Evolutionary conservation across 306 rosid genomes (phyloP), one percentile per base, ranked within the genome.

Genomic region (Vicia faba): DNA sequence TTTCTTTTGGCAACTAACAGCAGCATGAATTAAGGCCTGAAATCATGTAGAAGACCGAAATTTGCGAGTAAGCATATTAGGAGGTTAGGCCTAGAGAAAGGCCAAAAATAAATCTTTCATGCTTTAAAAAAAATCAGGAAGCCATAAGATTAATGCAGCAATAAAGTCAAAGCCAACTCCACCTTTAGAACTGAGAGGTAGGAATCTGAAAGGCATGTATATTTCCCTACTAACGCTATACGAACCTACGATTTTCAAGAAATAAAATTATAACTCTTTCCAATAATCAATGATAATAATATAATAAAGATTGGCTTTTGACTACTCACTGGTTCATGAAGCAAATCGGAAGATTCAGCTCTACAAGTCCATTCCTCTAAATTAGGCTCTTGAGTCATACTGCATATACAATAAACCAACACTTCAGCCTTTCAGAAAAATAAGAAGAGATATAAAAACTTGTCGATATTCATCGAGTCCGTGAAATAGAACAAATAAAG

Each of bases 101-200:
- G 64, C 19, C 25, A 55, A 28, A 44, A 28, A 16, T 29, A 35
- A 3, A 12, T 44, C n/a, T 44, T 44, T 44, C 18, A 44, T 8
- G 41, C 23, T 44, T 6, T 31, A 43, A 39, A 15, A 68, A 44
- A 13, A 25, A 26, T 20, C 29, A 23, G 8, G 59, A 72, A 66
- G 23, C 12, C 23, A 43, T 7, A 38, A 8, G 18, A 59, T 7
- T 31, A 12, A 36, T 49, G 54, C 53, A 56, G 54, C 28, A 33
- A 66, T 57, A 15, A 56, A 49, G 33, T 61, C 40, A 65, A 19
- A 56, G 58, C 26, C 43, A 45, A 40, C 72, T 61, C 57, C 38
- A 95, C 99, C 96, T 90, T 95, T 38, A 67, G 66, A n/a, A 95
- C 76, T 43, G 99, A 95, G 63, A 95, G 97, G 81, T 95, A 90